phyloP scores from a whole-genome alignment of 306 rosid genomes.

The Sindora glabra region DNA sequence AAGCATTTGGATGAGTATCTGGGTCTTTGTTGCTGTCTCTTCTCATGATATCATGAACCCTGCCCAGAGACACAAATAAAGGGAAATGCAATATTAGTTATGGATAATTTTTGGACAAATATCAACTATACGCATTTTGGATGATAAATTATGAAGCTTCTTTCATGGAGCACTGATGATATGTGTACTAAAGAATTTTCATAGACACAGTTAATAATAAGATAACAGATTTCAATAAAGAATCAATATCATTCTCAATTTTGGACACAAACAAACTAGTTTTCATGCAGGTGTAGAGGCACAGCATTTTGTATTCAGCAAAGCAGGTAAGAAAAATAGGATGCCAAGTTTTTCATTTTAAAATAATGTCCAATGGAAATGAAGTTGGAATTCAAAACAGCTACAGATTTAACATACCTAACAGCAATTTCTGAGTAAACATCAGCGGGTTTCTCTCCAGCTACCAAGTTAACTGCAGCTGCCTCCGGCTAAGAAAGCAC shows the following conservation, averaged over 20 bases:
- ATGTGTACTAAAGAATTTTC: neutral
- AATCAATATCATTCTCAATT: neutral
- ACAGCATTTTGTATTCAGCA: neutral
- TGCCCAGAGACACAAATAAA: slow-evolving; percentile 18
- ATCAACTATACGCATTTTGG: neutral
- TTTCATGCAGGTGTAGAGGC: slow-evolving; percentile 8
- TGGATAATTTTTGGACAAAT: neutral
- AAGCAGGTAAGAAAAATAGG: neutral
- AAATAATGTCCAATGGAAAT: neutral
- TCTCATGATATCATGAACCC: slow-evolving; percentile 74
- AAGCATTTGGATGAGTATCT: slow-evolving; percentile 47
- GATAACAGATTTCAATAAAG: neutral
- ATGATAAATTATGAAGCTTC: neutral
- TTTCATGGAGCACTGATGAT: no score
- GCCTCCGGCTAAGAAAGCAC: no score
- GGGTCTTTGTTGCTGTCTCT: slow-evolving; percentile 69
- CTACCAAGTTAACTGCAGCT: no score
- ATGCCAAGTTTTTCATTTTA: neutral
- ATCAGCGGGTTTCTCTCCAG: slow-evolving; percentile 30
- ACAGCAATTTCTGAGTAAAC: slow-evolving; percentile 80
- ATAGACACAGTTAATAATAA: neutral
- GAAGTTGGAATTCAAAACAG: neutral
- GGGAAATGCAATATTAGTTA: neutral
- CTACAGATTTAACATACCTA: slow-evolving; percentile 35
- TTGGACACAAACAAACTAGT: neutral